phyloP scores from a whole-genome alignment of 1,284 basidiomycete species.

The Moesziomyces sp. region DNA sequence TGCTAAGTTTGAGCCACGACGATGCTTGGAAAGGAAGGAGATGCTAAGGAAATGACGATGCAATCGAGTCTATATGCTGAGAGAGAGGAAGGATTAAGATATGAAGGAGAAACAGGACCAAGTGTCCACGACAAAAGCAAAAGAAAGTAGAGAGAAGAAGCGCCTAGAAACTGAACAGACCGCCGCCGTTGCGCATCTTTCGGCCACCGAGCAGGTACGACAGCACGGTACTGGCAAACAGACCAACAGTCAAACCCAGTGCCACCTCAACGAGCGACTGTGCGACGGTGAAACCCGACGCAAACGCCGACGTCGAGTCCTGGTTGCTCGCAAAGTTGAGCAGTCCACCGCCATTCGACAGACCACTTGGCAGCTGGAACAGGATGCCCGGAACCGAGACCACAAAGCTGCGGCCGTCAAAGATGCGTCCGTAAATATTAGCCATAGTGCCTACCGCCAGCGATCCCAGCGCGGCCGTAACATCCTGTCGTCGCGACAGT shows the following conservation, averaged over 20 bases:
- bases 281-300: slow-evolving; percentile 46
- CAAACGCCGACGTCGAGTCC: slow-evolving; percentile 29
- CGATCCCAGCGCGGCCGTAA: slow-evolving; percentile 72
- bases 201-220: slow-evolving; percentile 59
- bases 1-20: not conserved
- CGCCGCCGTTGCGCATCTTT: slow-evolving; percentile 55
- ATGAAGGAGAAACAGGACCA: not conserved
- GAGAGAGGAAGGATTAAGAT: not conserved
- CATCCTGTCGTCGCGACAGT: slow-evolving; percentile 48
- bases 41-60: not conserved
- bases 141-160: not conserved
- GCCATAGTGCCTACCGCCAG: slow-evolving; percentile 85
- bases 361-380: slow-evolving; percentile 86
- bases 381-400: slow-evolving; percentile 76
- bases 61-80: slow-evolving; percentile 1
- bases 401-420: slow-evolving; percentile 80
- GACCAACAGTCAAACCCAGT: slow-evolving; percentile 63
- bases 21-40: not conserved
- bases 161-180: slow-evolving; percentile 61
- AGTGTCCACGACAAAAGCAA: not conserved
- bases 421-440: slow-evolving; percentile 84
- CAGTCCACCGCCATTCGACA: slow-evolving; percentile 86
- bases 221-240: slow-evolving; percentile 63
- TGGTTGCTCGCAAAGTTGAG: slow-evolving; percentile 74
- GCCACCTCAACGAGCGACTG: slow-evolving; percentile 63